These are phyloP conservation scores for Oidiodendron maius DNA, from an alignment of 495 filamentous ascomycete genomes.

Conservation along the genomic window DNA sequence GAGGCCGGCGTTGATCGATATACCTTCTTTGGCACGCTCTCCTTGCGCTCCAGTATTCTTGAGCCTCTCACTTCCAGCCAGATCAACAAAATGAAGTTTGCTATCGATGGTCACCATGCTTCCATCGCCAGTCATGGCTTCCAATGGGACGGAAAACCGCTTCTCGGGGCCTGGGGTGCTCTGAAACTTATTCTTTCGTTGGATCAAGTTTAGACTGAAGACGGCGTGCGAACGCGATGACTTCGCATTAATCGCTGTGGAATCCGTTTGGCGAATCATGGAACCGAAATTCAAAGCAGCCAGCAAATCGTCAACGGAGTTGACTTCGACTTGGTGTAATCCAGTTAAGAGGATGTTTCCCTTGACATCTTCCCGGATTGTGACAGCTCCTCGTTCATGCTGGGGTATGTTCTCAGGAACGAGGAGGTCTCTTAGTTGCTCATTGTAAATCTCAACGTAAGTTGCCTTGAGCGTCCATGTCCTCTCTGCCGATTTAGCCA, in stretches of 20 bases:
- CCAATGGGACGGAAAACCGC: conserved; percentile 83
- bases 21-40: conserved; percentile 92
- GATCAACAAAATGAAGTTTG: conserved; percentile 98
- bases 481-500: conserved; percentile 53
- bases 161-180: conserved; percentile 58
- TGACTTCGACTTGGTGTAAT: conserved; percentile 80
- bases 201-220: conserved; percentile 90
- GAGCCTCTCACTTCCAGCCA: conserved; percentile 92
- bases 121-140: conserved; percentile 63
- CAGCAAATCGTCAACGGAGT: conserved; percentile 88
- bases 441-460: conserved; percentile 99
- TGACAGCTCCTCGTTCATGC: conserved; percentile 67
- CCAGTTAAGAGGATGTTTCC: conserved; percentile 93
- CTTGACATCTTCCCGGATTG: conserved; percentile 90
- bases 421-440: conserved; percentile 86
- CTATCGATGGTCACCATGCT: conserved; percentile 84
- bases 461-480: conserved; percentile 93
- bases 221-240: conserved; percentile 99
- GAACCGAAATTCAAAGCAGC: conserved; percentile 87
- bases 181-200: conserved; percentile 63
- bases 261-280: conserved; percentile 91
- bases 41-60: conserved; percentile 97
- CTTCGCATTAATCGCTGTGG: conserved; percentile 97
- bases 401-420: conserved; percentile 65
- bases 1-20: conserved; percentile 96